Base-by-base conservation (phyloP, 2,329 filamentous ascomycete species). In the Aspergillus sp. region DNA sequence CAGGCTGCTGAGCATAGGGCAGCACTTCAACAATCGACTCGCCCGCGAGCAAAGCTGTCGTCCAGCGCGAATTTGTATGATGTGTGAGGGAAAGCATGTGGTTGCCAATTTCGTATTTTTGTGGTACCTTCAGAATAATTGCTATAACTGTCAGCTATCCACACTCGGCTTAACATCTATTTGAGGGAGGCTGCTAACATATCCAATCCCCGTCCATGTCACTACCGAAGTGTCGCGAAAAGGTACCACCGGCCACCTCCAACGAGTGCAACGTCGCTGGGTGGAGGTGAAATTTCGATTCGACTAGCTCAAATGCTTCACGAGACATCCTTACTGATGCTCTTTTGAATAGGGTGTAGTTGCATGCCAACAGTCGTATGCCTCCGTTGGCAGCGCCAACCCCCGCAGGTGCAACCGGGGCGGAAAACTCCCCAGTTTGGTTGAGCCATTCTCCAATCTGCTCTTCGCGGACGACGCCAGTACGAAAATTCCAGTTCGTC, bases 61-160 rank as follows among this genome's bases (percentile, higher is more conserved):
- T 42, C 50, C 50, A 52, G 12, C 17, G 39, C 19, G 40, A 52
- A 11, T 7, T 39, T 7, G 22, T 15, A 44, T 56, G 39, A 15
- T 56, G 47, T 8, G 54, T 51, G 19, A 56, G 54, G 5, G 54
- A 56, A 7, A 56, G 46, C 47, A 56, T 56, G 11, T 51, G 42
- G 24, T 56, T 56, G 5, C 46, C 54, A n/a, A 56, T 50, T 24
- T 56, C 54, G 8, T 45, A 56, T n/a, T 56, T 56, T 9, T 56
- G 54, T 8, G 54, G 54, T 9, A 39, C 54, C 37, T 56, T 56
- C 12, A 56, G 30, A 22, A 56, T 27, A 7, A 56, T 56, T 11
- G 54, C 54, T 56, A n/a, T 13, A 5, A 3, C 30, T 5, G 17
- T 52, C 15, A 52, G 50, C 27, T 11, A 3, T 30, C 27, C 27